These are phyloP conservation scores for Pholiota adiposa DNA, from an alignment of 1,284 basidiomycete genomes.

Conservation along the genomic window DNA sequence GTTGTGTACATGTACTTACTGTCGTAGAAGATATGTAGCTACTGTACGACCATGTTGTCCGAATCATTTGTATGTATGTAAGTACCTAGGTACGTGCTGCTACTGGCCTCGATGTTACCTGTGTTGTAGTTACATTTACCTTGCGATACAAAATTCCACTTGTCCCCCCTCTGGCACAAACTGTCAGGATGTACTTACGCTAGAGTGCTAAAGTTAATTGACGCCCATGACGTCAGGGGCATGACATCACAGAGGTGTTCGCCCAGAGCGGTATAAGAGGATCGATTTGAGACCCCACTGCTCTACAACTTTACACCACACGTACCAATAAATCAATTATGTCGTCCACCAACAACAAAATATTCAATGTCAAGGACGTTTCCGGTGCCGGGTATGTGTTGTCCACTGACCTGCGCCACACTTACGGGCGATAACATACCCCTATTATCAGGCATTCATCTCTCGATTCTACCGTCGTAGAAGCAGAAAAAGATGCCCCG, in stretches of 20 bases:
- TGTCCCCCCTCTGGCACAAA: background rate
- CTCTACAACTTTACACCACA: background rate
- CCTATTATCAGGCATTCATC: slow-evolving; percentile 26
- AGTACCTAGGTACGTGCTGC: slow-evolving; percentile 4
- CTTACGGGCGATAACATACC: background rate
- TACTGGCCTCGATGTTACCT: background rate
- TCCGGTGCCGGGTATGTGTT: slow-evolving; percentile 26
- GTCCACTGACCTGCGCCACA: background rate
- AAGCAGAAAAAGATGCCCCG: slow-evolving; percentile 52
- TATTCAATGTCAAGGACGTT: slow-evolving; percentile 40
- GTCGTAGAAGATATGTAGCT: background rate
- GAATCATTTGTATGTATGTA: background rate
- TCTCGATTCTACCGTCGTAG: slow-evolving; percentile 54
- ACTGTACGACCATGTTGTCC: slow-evolving; percentile 2
- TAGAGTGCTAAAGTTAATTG: background rate
- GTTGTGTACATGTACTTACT: background rate
- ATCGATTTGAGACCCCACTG: background rate
- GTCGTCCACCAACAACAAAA: slow-evolving; percentile 20
- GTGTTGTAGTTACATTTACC: background rate
- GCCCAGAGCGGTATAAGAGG: background rate
- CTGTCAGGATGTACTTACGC: background rate
- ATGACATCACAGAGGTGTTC: background rate
- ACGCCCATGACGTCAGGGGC: background rate
- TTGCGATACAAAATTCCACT: slow-evolving; percentile 10
- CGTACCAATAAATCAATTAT: slow-evolving; percentile 10